phyloP scores from a whole-genome alignment of 345 rosid genomes.

The Excoecaria agallocha region DNA sequence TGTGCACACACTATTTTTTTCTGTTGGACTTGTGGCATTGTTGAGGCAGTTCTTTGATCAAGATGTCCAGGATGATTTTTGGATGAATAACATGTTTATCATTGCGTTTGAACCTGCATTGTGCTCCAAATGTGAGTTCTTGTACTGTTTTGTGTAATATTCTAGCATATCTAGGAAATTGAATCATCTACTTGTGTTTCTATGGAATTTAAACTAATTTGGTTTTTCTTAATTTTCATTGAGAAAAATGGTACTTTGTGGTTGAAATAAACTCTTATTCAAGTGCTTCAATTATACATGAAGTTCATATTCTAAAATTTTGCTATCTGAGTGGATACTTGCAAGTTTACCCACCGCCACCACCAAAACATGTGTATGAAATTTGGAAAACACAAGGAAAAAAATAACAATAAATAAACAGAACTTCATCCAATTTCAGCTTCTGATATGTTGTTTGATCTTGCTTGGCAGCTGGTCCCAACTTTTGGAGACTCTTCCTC shows the following conservation, averaged over 20 bases:
- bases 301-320: not conserved
- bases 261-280: not conserved
- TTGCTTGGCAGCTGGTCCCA: constrained; percentile 93
- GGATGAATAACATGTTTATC: not conserved
- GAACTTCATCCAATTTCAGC: not conserved
- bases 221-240: not conserved
- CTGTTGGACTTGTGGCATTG: not conserved
- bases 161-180: not conserved
- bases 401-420: not conserved
- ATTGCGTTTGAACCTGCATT: not conserved
- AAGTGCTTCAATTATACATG: not conserved
- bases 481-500: constrained; percentile 88
- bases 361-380: not conserved
- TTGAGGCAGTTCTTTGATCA: not conserved
- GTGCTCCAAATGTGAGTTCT: not conserved
- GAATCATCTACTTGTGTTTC: not conserved
- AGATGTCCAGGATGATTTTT: not conserved
- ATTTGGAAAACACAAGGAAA: not conserved
- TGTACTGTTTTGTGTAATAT: not conserved
- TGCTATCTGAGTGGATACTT: not conserved
- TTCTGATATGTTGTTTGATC: constrained; percentile 26
- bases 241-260: not conserved
- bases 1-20: not conserved
- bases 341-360: not conserved
- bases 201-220: not conserved